Evolutionary conservation across 139 green algal genomes (phyloP).

Genomic region (Choricystis sp.): DNA sequence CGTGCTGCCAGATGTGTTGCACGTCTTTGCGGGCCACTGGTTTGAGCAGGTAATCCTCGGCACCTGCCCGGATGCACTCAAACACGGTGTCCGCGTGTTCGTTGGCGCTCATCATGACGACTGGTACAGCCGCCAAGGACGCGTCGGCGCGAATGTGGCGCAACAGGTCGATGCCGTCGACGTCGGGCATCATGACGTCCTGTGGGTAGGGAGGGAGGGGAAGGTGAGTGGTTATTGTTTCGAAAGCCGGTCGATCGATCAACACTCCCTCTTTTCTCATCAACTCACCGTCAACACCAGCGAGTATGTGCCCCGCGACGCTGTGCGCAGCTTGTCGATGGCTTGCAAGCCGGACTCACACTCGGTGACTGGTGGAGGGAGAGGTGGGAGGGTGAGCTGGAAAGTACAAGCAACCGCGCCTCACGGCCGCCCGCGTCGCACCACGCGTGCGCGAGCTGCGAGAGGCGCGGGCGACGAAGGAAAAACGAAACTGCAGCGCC

Average conservation of each 20-base stretch:
- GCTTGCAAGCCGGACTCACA: slow-evolving; percentile 51
- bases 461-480: not conserved
- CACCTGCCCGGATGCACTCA: slow-evolving; percentile 57
- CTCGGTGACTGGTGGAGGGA: slow-evolving; percentile 41
- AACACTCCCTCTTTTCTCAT: not conserved
- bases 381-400: not conserved
- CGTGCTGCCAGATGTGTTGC: slow-evolving; percentile 66
- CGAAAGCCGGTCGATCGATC: not conserved
- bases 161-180: slow-evolving; percentile 68
- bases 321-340: slow-evolving; percentile 41
- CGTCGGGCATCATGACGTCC: slow-evolving; percentile 84
- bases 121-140: slow-evolving; percentile 46
- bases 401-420: not conserved
- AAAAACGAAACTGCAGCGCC: not conserved
- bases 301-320: slow-evolving; percentile 48
- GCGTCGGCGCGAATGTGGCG: slow-evolving; percentile 45
- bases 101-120: slow-evolving; percentile 82
- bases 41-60: slow-evolving; percentile 88
- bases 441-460: not conserved
- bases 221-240: not conserved
- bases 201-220: slow-evolving; percentile 10
- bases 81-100: slow-evolving; percentile 63
- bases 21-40: slow-evolving; percentile 81
- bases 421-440: not conserved
- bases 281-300: slow-evolving; percentile 58